Evolutionary conservation across 225 moss, liverwort and hornwort species (phyloP), one percentile per base, ranked within the genome.

Genomic region (Bryum argenteum): DNA sequence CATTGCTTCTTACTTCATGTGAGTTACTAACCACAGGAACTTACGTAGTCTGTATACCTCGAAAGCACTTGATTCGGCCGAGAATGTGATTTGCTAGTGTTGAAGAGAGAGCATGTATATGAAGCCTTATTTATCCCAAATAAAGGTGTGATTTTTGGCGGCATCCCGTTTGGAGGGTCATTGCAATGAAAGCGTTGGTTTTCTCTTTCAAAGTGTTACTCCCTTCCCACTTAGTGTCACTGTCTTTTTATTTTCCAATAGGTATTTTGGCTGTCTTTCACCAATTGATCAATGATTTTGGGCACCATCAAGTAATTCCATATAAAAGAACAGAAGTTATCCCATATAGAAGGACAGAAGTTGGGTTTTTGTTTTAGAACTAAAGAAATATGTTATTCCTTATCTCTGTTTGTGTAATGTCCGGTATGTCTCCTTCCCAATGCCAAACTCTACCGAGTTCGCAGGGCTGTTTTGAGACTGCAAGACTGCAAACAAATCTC

Each of bases 131-230:
- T 68, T 68, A 72, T 72, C 8, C 72, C 12, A 41, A 79, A 76
- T 79, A 76, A 69, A 79, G 82, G 79, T 83, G 59, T 68, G 75
- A 79, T 83, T 83, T 33, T 75, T 83, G 82, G 82, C 82, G 82
- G 82, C 79, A 54, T 63, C 75, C 33, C 26, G 28, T 52, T 38
- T 58, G 71, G 26, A 33, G 21, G 40, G 28, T 54, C 33, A 21
- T n/a, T 67, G 21, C 6, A 43, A 38, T 18, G 48, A 8, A 62
- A 12, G 62, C 21, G 14, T 63, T 63, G 10, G 17, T 56, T n/a
- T 37, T 58, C 37, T 45, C 54, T 54, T 71, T 18, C 40, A 0
- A 38, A 48, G 14, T 50, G 38, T n/a, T 21, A 21, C 18, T 14
- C 45, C 21, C 18, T 61, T 21, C 22, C 23, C 20, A 15, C 48